Conservation (phyloP, 257 asterid species). For the Solanum bulbocastanum region DNA sequence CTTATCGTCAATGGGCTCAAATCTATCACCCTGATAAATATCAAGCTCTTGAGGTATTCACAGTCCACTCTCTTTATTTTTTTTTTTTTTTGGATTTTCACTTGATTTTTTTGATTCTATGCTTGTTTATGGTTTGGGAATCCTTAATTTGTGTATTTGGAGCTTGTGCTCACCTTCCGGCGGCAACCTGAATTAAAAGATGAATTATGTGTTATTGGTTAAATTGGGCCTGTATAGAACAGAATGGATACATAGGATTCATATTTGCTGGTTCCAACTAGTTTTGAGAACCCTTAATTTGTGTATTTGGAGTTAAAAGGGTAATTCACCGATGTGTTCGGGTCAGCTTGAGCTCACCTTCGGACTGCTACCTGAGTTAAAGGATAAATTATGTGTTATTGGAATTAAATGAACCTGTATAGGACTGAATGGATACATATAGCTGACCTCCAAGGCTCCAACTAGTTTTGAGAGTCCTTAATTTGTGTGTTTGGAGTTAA, state of each 20-base stretch:
- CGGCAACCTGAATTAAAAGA: not conserved
- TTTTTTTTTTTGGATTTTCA: too few species aligned
- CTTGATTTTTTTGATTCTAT: not conserved
- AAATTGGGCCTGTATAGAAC: not conserved
- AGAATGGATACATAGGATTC: not conserved
- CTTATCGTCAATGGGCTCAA: slow-evolving; percentile 99
- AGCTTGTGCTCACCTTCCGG: not conserved
- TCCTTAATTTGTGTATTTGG: not conserved
- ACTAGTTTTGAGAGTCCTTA: not conserved
- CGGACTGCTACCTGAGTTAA: not conserved
- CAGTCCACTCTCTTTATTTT: not conserved
- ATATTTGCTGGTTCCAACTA: not conserved
- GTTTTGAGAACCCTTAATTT: not conserved
- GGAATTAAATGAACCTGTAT: not conserved
- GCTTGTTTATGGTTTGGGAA: not conserved
- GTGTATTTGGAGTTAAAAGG: not conserved
- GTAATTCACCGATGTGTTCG: not conserved
- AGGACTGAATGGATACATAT: not conserved
- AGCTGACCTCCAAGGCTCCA: not conserved
- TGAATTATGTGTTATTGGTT: not conserved
- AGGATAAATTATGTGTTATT: not conserved
- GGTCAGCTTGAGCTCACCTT: not conserved
- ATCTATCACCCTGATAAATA: slow-evolving; percentile 92
- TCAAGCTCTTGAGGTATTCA: slow-evolving; percentile 54
- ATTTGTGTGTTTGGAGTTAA: not conserved